Base-by-base conservation (phyloP, 202 grass and related monocot species). In the Alloteropsis angusta region DNA sequence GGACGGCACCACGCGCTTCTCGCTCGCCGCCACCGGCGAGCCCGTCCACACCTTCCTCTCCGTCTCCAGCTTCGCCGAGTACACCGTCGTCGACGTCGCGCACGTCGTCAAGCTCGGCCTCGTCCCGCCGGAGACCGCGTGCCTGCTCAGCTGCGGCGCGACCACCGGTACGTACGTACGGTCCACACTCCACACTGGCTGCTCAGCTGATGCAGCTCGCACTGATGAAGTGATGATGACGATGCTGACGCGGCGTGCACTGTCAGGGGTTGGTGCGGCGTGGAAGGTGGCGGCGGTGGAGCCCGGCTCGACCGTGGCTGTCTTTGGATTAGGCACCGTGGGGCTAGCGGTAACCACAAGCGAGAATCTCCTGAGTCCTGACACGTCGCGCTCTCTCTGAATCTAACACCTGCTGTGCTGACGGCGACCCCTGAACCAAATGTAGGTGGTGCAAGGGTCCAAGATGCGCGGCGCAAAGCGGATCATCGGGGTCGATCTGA, bases 121-220 rank as follows among this genome's bases (percentile, higher is more conserved):
- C 3, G 9, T 93, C 57, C 56, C 90, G 6, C 88, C 26, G 21
- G 80, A 80, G 46, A 87, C 57, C 81, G 93, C 93, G 17, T 93
- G 89, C 72, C 71, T 97, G 6, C 90, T 97, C 17, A 75, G 90
- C 63, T 93, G 93, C 49, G 83, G 90, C 60, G 19, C 89, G 22
- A 69, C 90, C 81, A 91, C 93, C 4, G 90, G 93, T 90, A 57
- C n/a, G n/a, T n/a, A n/a, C n/a, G n/a, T n/a, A n/a, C n/a, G n/a
- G n/a, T n/a, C n/a, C n/a, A n/a, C n/a, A n/a, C n/a, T n/a, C n/a
- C n/a, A n/a, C n/a, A n/a, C n/a, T n/a, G n/a, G n/a, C 71, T 97
- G 6, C 90, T 97, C 17, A 75, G 90, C 63, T 93, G 93, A 57
- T 0, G 22, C 21, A n/a, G 4, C 18, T 41, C 19, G 1, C 11